phyloP scores from a whole-genome alignment of 495 filamentous ascomycete species.

The Aspergillus indologenus region DNA sequence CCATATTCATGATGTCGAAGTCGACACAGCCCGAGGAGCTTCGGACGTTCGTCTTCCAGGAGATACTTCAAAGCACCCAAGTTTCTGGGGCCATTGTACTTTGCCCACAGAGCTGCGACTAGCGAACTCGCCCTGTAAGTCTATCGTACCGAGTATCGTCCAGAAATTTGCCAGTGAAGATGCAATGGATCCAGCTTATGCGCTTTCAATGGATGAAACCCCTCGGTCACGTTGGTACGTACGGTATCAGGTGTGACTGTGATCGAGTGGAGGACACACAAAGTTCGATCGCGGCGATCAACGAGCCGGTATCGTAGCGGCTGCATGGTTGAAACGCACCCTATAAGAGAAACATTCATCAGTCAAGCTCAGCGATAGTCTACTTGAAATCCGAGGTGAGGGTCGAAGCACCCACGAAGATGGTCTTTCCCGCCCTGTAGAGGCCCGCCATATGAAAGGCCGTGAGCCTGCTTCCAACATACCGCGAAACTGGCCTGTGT shows the following conservation, averaged over 20 bases:
- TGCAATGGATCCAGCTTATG: slow-evolving; percentile 40
- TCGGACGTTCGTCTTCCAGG: slow-evolving; percentile 29
- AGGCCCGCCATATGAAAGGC: slow-evolving; percentile 47
- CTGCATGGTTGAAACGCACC: slow-evolving; percentile 35
- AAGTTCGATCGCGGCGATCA: slow-evolving; percentile 44
- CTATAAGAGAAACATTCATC: slow-evolving; percentile 28
- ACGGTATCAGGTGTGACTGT: slow-evolving; percentile 31
- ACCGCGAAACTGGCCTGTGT: too few relatives aligned
- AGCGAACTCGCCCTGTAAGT: too few relatives aligned
- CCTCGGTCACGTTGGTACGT: slow-evolving; percentile 33
- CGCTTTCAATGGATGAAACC: slow-evolving; percentile 30
- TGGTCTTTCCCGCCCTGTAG: too few relatives aligned
- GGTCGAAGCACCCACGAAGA: slow-evolving; percentile 44
- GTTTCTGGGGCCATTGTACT: slow-evolving; percentile 42
- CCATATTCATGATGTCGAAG: slow-evolving; percentile 43
- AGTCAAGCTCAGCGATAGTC: slow-evolving; percentile 19
- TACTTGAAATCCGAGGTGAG: slow-evolving; percentile 7
- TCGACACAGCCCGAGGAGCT: slow-evolving; percentile 41
- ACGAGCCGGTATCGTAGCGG: slow-evolving; percentile 15
- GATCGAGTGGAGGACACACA: slow-evolving; percentile 32
- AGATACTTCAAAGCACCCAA: slow-evolving; percentile 33
- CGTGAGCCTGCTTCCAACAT: too few relatives aligned
- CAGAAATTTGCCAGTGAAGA: slow-evolving; percentile 47
- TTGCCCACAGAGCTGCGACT: too few relatives aligned
- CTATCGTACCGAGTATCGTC: slow-evolving; percentile 8